phyloP scores from a whole-genome alignment of 129 eudicot species.

The Artemisia argyi region DNA sequence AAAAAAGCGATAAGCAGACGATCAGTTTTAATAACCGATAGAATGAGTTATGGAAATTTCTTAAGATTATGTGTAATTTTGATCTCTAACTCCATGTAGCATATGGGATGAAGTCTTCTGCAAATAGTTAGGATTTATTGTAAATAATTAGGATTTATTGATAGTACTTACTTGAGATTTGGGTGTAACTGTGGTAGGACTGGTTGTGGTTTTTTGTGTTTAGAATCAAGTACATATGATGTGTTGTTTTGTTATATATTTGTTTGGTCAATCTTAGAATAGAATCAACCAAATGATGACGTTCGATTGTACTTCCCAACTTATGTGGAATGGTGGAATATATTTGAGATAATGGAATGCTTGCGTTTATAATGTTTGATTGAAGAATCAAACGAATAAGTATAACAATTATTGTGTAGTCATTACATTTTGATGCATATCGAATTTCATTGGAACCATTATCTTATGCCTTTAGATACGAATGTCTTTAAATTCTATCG shows the following conservation, averaged over 20 bases:
- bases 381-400: slow-evolving; percentile 23
- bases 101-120: background rate
- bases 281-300: background rate
- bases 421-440: slow-evolving; percentile 12
- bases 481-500: slow-evolving; percentile 15
- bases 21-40: too few relatives aligned
- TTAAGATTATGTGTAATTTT: background rate
- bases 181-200: background rate
- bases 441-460: background rate
- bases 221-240: background rate
- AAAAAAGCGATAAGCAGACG: too few relatives aligned
- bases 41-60: background rate
- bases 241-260: background rate
- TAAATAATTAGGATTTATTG: background rate
- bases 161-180: background rate
- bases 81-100: background rate
- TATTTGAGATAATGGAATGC: slow-evolving; percentile 19
- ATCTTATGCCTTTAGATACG: slow-evolving; percentile 20
- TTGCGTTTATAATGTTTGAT: slow-evolving; percentile 11
- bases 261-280: slow-evolving; percentile 1
- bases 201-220: slow-evolving; percentile 2
- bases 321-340: slow-evolving; percentile 16
- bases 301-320: background rate
- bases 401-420: slow-evolving; percentile 1
- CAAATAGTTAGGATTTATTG: background rate